Percentiles rank a stretch among this genome's conserved stretches.
These are phyloP conservation scores for Camellia oleifera DNA, from an alignment of 179 eudicot species.

Conservation along the genomic window DNA sequence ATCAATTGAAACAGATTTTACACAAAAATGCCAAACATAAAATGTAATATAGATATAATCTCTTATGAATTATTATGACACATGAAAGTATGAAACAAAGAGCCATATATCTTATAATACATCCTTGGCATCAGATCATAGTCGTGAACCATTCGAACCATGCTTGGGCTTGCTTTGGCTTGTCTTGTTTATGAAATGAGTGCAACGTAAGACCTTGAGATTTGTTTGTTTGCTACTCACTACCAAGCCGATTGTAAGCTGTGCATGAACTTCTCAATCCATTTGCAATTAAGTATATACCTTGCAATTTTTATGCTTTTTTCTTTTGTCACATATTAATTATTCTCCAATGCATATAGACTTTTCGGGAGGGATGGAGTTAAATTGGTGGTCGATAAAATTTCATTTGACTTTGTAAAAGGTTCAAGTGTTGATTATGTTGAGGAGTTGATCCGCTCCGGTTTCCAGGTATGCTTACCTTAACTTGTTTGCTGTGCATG, in stretches of 20 bases:
- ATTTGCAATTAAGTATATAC: not conserved
- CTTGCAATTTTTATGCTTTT: not conserved
- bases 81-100: not conserved
- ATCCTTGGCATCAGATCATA: not conserved
- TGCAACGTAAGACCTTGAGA: not conserved
- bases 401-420: conserved; percentile 87
- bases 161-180: not conserved
- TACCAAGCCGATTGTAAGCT: not conserved
- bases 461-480: conserved; percentile 70
- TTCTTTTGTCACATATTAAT: not conserved
- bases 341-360: conserved; percentile 33
- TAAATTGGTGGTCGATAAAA: conserved; percentile 80
- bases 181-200: not conserved
- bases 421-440: conserved; percentile 95
- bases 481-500: not conserved
- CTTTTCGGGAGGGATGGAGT: conserved; percentile 85
- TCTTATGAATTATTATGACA: not conserved
- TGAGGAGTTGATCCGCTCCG: conserved; percentile 97
- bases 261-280: not conserved
- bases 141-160: not conserved
- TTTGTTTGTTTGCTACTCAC: not conserved
- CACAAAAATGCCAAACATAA: not conserved
- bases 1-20: not conserved
- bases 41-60: not conserved
- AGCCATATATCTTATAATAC: not conserved